Base-by-base conservation (phyloP, 805 yeast species). In the Teunomyces gatunensis region DNA sequence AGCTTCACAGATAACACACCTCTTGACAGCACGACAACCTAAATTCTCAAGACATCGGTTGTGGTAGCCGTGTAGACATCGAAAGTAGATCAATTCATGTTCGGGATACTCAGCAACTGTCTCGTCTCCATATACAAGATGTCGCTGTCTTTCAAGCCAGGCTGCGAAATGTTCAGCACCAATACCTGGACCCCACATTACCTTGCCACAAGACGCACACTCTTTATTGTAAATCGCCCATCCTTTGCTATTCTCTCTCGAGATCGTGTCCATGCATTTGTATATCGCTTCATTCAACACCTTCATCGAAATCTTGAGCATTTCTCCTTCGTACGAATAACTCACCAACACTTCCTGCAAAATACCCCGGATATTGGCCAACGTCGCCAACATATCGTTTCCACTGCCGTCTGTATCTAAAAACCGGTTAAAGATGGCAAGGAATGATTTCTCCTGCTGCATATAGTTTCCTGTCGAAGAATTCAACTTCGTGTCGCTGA, bases 171-270 rank as follows among this genome's bases (percentile, higher is more conserved):
- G 71, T 6, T 67, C 71, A 2, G 39, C 43, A 20, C 74, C 68
- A 2, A 86, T 60, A 1, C 81, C 80, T 1, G 79, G 62, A 0
- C 97, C 96, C 83, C 90, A 84, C 29, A 90, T 67, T 17, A 69
- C 69, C 51, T 81, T 82, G 1, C 89, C 91, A 64, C 97, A 91
- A 0, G 85, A 79, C 30, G 85, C 85, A 63, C 97, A 91, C 42
- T 75, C 80, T 23, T 66, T 68, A 1, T 74, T 54, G n/a, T 49
- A 60, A 3, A 71, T 57, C 6, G 54, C 41, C 89, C 95, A 85
- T 0, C 97, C 97, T 32, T 68, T 63, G 0, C 71, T 54, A 18
- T 77, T 69, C 29, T 72, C 68, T 2, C 55, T 50, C 10, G 77
- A 69, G 9, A 85, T 66, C 2, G 57, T 52, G 10, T 69, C 59